These are phyloP conservation scores for Flammula alnicola DNA, from an alignment of 1,284 basidiomycete species.

Conservation along the genomic window DNA sequence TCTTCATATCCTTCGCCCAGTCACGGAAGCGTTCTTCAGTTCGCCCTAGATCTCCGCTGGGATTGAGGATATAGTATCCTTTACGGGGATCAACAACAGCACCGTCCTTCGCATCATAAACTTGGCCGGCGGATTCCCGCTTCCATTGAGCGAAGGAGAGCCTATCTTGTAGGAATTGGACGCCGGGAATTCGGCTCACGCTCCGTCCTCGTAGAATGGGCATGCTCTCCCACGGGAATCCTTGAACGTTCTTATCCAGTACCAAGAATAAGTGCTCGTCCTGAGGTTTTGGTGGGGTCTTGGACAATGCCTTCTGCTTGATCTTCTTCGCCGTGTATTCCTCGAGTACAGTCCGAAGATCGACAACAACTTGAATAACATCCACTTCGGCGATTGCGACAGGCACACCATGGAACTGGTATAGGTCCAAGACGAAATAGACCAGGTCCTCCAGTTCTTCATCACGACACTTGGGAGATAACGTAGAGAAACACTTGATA, in stretches of 20 bases:
- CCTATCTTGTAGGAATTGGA: slow-evolving; percentile 88
- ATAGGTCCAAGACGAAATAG: slow-evolving; percentile 93
- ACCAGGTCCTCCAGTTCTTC: slow-evolving; percentile 96
- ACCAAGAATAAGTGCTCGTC: slow-evolving; percentile 87
- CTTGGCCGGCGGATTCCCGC: slow-evolving; percentile 18
- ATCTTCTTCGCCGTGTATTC: slow-evolving; percentile 58
- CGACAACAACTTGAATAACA: slow-evolving; percentile 82
- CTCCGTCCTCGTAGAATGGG: slow-evolving; percentile 85
- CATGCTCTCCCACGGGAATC: slow-evolving; percentile 96
- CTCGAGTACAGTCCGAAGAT: slow-evolving; percentile 71
- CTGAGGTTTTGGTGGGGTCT: slow-evolving; percentile 31
- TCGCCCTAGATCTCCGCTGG: slow-evolving; percentile 85
- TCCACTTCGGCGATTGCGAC: slow-evolving; percentile 94
- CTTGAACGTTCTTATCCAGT: slow-evolving; percentile 89
- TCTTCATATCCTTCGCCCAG: slow-evolving; percentile 75
- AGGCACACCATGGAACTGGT: slow-evolving; percentile 90
- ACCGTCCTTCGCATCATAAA: slow-evolving; percentile 42
- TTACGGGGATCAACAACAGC: slow-evolving; percentile 66
- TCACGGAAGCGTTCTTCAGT: slow-evolving; percentile 85
- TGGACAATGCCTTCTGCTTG: slow-evolving; percentile 24
- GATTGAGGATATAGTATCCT: slow-evolving; percentile 90
- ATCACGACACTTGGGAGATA: slow-evolving; percentile 82
- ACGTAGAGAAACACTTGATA: slow-evolving; percentile 84
- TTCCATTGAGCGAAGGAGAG: slow-evolving; percentile 62
- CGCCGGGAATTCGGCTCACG: slow-evolving; percentile 88